Evolutionary conservation across 176 grass and related monocot species (phyloP).

Genomic region (Triticum dicoccoides): DNA sequence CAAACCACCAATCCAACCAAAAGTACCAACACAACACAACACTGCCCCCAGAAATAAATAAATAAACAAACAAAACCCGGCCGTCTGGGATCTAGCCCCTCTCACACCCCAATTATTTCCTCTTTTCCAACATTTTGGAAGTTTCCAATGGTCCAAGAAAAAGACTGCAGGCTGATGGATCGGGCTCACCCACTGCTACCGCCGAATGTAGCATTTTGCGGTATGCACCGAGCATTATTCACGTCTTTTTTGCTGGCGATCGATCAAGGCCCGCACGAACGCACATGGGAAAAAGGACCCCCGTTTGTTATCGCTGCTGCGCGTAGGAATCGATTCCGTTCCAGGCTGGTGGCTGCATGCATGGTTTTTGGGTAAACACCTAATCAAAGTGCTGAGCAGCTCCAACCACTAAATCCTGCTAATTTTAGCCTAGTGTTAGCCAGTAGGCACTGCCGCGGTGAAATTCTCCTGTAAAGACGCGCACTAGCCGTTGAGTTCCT

Average conservation of each 20-base stretch:
- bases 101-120: not conserved
- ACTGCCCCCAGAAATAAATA: not conserved
- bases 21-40: not conserved
- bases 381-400: not conserved
- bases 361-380: not conserved
- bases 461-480: not conserved
- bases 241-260: constrained; percentile 21
- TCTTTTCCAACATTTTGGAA: constrained; percentile 22
- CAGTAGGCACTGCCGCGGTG: not conserved
- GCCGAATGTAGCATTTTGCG: not conserved
- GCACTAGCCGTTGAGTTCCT: constrained; percentile 10
- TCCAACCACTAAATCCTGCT: not conserved
- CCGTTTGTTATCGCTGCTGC: not conserved
- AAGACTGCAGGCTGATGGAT: constrained; percentile 37
- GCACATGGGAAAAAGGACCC: not conserved
- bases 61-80: not conserved
- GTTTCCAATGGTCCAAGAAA: constrained; percentile 10
- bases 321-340: not conserved
- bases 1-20: not conserved
- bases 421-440: not conserved
- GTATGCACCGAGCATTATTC: constrained; percentile 22
- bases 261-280: not conserved
- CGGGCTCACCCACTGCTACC: constrained; percentile 36
- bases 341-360: constrained; percentile 16
- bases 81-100: not conserved